A percentile compares a stretch with the other conserved stretches of the same genome.
Evolutionary conservation across 345 rosid genomes (phyloP).

Genomic region (Nasturtium officinale): DNA sequence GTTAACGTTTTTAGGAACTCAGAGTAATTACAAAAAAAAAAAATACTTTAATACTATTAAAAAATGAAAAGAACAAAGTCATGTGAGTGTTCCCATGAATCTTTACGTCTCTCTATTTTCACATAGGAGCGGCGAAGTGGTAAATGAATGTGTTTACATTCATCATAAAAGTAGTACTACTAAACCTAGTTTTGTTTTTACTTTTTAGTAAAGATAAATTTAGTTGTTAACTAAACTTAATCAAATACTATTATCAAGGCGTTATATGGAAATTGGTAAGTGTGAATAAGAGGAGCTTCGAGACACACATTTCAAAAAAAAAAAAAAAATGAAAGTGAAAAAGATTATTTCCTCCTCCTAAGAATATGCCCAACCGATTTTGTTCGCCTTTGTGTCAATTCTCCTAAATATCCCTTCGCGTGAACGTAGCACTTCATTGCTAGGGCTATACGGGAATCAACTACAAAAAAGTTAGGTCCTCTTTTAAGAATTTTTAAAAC

Average conservation of each 20-base stretch:
- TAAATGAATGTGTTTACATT: conserved; percentile 52
- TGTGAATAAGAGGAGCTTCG: conserved; percentile 19
- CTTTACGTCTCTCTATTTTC: conserved; percentile 35
- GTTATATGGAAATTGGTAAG: conserved; percentile 19
- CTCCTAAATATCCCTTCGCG: conserved; percentile 11
- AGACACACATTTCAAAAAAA: neutral
- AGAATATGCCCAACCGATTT: conserved; percentile 13
- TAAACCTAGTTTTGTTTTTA: neutral
- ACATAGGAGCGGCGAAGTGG: conserved; percentile 67
- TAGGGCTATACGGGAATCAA: conserved; percentile 16
- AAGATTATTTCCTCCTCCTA: conserved; percentile 16
- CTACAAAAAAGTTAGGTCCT: neutral
- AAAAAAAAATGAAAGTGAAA: conserved; percentile 1
- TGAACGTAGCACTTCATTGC: neutral
- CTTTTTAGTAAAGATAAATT: neutral
- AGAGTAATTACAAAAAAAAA: conserved; percentile 15
- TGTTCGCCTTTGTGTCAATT: conserved; percentile 21
- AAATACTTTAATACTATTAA: neutral
- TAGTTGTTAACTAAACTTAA: conserved; percentile 15
- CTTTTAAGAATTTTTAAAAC: neutral
- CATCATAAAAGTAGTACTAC: neutral
- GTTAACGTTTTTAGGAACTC: neutral
- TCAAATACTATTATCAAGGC: conserved; percentile 28
- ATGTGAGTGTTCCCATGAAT: conserved; percentile 66
- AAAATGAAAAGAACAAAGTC: conserved; percentile 53